Evolutionary conservation across 495 filamentous ascomycete genomes (phyloP).

Genomic region (Daldinia caldariorum): DNA sequence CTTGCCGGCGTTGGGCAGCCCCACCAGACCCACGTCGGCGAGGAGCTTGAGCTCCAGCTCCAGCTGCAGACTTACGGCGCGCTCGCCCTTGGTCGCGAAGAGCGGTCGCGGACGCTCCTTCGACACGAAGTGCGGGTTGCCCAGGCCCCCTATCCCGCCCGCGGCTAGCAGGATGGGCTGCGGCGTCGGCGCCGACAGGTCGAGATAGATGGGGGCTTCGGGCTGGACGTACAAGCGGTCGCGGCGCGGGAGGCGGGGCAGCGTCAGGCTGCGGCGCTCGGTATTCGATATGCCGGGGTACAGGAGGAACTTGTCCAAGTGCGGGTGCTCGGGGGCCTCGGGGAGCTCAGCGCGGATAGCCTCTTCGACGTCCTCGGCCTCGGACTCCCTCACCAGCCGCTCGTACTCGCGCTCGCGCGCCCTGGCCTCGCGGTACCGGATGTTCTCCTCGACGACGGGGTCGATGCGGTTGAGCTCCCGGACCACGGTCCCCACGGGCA

Average conservation of each 20-base stretch:
- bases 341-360: conserved; percentile 40
- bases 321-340: conserved; percentile 47
- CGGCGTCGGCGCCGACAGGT: conserved; percentile 82
- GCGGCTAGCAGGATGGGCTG: conserved; percentile 88
- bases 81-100: conserved; percentile 87
- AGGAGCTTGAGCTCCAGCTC: conserved; percentile 94
- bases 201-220: conserved; percentile 75
- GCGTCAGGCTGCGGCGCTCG: conserved; percentile 66
- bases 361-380: conserved; percentile 45
- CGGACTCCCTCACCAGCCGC: conserved; percentile 38
- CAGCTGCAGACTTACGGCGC: conserved; percentile 77
- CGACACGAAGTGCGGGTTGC: conserved; percentile 91
- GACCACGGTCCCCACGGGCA: conserved; percentile 92
- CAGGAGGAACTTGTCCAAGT: conserved; percentile 81
- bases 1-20: conserved; percentile 95
- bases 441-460: conserved; percentile 72
- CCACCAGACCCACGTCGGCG: conserved; percentile 93
- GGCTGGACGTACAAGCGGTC: conserved; percentile 71
- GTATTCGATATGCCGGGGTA: conserved; percentile 78
- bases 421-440: conserved; percentile 48
- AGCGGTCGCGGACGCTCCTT: conserved; percentile 74
- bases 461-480: conserved; percentile 82
- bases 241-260: conserved; percentile 68
- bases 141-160: conserved; percentile 87
- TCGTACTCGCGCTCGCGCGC: conserved; percentile 48